Conservation (phyloP, 148 eudicot genomes). For the Rhododendron kiyosumense region DNA sequence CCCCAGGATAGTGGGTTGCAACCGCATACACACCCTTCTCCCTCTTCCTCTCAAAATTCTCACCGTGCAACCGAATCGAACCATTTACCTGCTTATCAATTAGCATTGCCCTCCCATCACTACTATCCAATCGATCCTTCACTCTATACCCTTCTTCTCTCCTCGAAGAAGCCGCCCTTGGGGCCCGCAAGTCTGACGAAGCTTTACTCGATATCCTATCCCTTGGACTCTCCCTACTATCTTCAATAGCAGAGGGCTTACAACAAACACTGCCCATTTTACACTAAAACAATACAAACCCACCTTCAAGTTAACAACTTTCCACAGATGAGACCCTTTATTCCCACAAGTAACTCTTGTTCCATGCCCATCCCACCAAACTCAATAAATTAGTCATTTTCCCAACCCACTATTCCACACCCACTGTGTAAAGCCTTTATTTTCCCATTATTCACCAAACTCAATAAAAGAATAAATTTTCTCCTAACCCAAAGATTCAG, state of each 20-base stretch:
- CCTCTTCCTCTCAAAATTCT: constrained; percentile 48
- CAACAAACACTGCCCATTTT: constrained; percentile 74
- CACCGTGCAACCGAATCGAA: constrained; percentile 35
- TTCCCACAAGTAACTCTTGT: constrained; percentile 1
- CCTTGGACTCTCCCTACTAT: constrained; percentile 61
- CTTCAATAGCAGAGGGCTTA: constrained; percentile 61
- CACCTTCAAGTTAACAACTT: constrained; percentile 10
- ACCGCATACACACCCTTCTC: constrained; percentile 31
- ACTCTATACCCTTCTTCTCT: constrained; percentile 47
- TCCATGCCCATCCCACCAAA: constrained; percentile 8
- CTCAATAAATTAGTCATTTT: background rate
- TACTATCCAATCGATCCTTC: constrained; percentile 30
- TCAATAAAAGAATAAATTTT: background rate
- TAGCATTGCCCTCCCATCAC: constrained; percentile 55
- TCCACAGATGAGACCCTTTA: constrained; percentile 3
- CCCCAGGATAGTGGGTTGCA: constrained; percentile 34
- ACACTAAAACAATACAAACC: constrained; percentile 16
- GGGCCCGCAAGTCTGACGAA: constrained; percentile 29
- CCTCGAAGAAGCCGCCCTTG: constrained; percentile 40
- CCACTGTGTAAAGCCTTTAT: background rate
- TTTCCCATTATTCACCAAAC: background rate
- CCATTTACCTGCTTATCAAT: constrained; percentile 65
- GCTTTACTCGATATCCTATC: constrained; percentile 50
- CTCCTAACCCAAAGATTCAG: background rate
- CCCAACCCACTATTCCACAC: background rate